These are phyloP conservation scores for Solanum corneliomulleri DNA, from an alignment of 257 asterid species.

Conservation along the genomic window DNA sequence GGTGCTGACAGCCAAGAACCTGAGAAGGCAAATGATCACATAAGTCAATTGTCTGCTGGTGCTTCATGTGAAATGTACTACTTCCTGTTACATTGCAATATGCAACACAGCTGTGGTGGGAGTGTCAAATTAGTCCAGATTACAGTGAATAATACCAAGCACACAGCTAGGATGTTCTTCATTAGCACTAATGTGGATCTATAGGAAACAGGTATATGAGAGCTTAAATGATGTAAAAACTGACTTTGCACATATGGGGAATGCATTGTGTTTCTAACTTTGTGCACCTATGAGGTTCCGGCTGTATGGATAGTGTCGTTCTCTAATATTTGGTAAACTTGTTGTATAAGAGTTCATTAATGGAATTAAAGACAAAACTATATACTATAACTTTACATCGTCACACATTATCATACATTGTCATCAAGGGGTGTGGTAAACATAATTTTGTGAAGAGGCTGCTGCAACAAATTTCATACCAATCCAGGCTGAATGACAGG, in stretches of 20 bases:
- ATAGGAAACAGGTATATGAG: too few relatives aligned
- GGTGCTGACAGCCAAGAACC: neutral
- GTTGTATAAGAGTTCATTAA: neutral
- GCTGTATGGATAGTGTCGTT: neutral
- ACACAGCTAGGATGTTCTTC: neutral
- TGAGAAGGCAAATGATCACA: neutral
- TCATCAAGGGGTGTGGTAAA: neutral
- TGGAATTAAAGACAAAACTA: neutral
- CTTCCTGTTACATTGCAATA: neutral
- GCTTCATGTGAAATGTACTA: neutral
- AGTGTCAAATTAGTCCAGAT: neutral
- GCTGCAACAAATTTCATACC: neutral
- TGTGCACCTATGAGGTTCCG: neutral
- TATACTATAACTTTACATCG: neutral
- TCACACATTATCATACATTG: neutral
- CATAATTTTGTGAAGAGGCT: neutral
- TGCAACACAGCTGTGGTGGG: neutral
- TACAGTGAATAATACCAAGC: neutral
- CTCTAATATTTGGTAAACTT: neutral
- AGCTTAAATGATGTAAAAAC: too few relatives aligned
- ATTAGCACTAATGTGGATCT: neutral
- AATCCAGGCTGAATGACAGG: neutral
- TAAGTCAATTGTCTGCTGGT: neutral
- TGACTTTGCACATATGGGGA: neutral
- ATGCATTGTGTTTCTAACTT: neutral